Conservation (phyloP, 73 alveolate genomes). For the Durusdinium trenchii region DNA sequence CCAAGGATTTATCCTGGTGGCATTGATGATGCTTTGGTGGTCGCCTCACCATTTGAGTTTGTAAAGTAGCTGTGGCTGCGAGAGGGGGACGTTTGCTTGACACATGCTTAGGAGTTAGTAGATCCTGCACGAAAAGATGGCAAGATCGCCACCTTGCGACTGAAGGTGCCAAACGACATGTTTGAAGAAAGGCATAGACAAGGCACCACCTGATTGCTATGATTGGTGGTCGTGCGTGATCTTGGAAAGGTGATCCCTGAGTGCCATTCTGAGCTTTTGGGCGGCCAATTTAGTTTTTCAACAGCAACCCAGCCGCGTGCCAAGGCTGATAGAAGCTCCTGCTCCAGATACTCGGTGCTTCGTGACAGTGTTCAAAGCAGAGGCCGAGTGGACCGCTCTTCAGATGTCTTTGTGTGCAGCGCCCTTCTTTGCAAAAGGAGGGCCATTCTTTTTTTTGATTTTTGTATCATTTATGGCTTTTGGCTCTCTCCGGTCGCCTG, state of each 20-base stretch:
- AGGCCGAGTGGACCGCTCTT: conserved; percentile 12
- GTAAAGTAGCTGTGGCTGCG: neutral
- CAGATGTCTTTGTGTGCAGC: neutral
- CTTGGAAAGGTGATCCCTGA: conserved; percentile 30
- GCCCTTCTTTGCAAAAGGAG: neutral
- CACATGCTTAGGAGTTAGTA: conserved; percentile 28
- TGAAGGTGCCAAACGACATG: neutral
- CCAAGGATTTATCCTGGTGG: conserved; percentile 68
- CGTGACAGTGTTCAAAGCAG: conserved; percentile 87
- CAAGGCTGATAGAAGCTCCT: conserved; percentile 58
- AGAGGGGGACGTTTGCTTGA: too few relatives aligned
- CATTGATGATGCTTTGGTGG: conserved; percentile 45
- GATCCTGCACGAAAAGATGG: conserved; percentile 93
- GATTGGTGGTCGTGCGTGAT: neutral
- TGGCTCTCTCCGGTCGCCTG: too few relatives aligned
- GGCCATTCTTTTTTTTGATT: neutral
- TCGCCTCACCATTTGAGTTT: neutral
- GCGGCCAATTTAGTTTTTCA: neutral
- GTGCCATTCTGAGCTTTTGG: neutral
- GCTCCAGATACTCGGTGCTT: conserved; percentile 74
- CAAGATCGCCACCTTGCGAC: conserved; percentile 61
- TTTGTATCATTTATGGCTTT: too few relatives aligned
- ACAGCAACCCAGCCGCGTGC: neutral
- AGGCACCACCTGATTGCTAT: neutral
- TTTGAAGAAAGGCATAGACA: too few relatives aligned